phyloP scores from a whole-genome alignment of 495 filamentous ascomycete genomes.

The Tuber indicum region DNA sequence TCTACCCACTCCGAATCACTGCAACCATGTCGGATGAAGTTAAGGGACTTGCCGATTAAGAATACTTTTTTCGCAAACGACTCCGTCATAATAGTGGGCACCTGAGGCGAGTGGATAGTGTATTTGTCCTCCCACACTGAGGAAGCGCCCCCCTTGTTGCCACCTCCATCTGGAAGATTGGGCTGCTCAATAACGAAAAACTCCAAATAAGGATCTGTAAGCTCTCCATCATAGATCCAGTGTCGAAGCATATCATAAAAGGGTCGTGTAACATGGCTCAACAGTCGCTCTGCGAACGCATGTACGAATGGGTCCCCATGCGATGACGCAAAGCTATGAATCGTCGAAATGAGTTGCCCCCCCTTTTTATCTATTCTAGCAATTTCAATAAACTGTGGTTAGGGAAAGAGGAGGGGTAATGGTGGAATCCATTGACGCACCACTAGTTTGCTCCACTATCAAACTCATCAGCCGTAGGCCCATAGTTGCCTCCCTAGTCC shows the following conservation, averaged over 20 bases:
- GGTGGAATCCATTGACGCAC: slow-evolving; percentile 44
- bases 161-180: slow-evolving; percentile 46
- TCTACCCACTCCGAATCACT: slow-evolving; percentile 93
- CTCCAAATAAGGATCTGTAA: slow-evolving; percentile 89
- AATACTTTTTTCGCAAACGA: slow-evolving; percentile 95
- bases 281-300: slow-evolving; percentile 85
- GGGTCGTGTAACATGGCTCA: slow-evolving; percentile 84
- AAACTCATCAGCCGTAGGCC: slow-evolving; percentile 87
- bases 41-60: slow-evolving; percentile 92
- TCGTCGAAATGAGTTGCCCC: slow-evolving; percentile 86
- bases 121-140: slow-evolving; percentile 99
- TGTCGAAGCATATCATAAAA: slow-evolving; percentile 94
- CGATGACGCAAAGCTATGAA: slow-evolving; percentile 85
- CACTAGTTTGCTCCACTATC: slow-evolving; percentile 83
- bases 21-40: slow-evolving; percentile 95
- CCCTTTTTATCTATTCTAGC: slow-evolving; percentile 61
- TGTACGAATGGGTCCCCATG: slow-evolving; percentile 94
- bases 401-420: neutral
- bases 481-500: slow-evolving; percentile 97
- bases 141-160: slow-evolving; percentile 62
- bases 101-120: slow-evolving; percentile 72
- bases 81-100: slow-evolving; percentile 82
- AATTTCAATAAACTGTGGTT: slow-evolving; percentile 34
- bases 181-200: slow-evolving; percentile 88
- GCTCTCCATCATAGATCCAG: slow-evolving; percentile 98